These are phyloP conservation scores for Panellus pusillus DNA, from an alignment of 768 basidiomycete genomes.

Conservation along the genomic window DNA sequence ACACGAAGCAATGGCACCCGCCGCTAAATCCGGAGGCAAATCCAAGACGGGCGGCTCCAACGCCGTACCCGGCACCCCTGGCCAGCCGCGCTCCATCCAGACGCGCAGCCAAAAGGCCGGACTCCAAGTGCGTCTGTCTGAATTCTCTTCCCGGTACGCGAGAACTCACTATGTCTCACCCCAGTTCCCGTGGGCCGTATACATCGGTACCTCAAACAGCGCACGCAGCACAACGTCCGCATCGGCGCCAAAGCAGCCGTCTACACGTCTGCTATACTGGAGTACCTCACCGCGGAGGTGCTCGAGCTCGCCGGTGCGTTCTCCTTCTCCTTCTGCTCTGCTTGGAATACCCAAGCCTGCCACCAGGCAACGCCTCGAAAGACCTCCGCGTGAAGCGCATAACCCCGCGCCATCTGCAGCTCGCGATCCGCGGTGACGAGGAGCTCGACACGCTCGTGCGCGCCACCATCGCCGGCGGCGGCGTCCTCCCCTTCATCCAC, in stretches of 20 bases:
- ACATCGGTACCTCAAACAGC: slow-evolving; percentile 90
- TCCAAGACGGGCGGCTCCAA: slow-evolving; percentile 51
- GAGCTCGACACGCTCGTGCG: slow-evolving; percentile 94
- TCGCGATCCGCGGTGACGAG: slow-evolving; percentile 96
- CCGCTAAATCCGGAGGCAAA: slow-evolving; percentile 60
- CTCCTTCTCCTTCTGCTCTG: background rate
- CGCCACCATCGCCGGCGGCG: slow-evolving; percentile 91
- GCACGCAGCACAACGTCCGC: slow-evolving; percentile 87
- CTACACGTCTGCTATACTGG: slow-evolving; percentile 93
- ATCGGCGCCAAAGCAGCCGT: slow-evolving; percentile 98
- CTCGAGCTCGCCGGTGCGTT: slow-evolving; percentile 88
- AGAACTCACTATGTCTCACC: background rate
- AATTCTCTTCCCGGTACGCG: background rate
- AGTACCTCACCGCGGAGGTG: slow-evolving; percentile 96
- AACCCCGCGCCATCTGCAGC: slow-evolving; percentile 92
- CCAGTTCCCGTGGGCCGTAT: slow-evolving; percentile 98
- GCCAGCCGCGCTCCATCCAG: slow-evolving; percentile 46
- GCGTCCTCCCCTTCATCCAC: slow-evolving; percentile 87
- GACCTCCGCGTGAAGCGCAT: slow-evolving; percentile 97
- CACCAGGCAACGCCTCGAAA: slow-evolving; percentile 89
- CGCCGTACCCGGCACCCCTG: slow-evolving; percentile 29
- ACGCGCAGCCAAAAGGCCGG: slow-evolving; percentile 85
- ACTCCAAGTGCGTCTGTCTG: slow-evolving; percentile 70
- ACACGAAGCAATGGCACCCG: slow-evolving; percentile 51
- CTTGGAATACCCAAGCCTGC: background rate